A percentile compares a stretch with the other conserved stretches of the same genome.
These are phyloP conservation scores for Hypericum androsaemum DNA, from an alignment of 345 rosid genomes.

Conservation along the genomic window DNA sequence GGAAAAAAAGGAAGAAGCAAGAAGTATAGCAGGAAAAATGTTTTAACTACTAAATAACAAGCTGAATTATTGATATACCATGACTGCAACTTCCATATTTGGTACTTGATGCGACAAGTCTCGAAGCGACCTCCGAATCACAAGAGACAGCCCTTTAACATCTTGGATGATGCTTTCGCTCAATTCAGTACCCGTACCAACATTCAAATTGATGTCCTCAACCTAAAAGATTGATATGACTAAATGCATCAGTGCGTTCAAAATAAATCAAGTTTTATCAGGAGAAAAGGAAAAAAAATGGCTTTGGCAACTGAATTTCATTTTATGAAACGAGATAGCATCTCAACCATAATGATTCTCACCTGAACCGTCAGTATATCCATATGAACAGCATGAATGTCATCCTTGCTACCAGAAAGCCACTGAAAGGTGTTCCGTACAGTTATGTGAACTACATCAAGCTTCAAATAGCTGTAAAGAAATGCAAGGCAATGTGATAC, in stretches of 20 bases:
- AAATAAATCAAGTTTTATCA: not conserved
- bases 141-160: slow-evolving; percentile 83
- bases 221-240: slow-evolving; percentile 31
- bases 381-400: slow-evolving; percentile 71
- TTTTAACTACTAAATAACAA: slow-evolving; percentile 3
- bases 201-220: slow-evolving; percentile 88
- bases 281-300: too few species aligned
- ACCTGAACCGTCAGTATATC: slow-evolving; percentile 76
- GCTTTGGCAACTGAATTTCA: not conserved
- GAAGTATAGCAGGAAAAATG: not conserved
- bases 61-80: slow-evolving; percentile 39
- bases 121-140: slow-evolving; percentile 69
- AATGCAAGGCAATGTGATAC: slow-evolving; percentile 12
- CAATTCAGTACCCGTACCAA: slow-evolving; percentile 61
- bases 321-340: not conserved
- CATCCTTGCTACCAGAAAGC: slow-evolving; percentile 66
- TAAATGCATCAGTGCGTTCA: not conserved
- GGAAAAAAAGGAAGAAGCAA: not conserved
- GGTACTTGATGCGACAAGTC: slow-evolving; percentile 87
- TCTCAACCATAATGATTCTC: slow-evolving; percentile 22
- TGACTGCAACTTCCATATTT: slow-evolving; percentile 50
- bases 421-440: slow-evolving; percentile 75
- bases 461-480: slow-evolving; percentile 74
- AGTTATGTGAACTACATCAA: slow-evolving; percentile 91
- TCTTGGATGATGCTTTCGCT: slow-evolving; percentile 90